These are phyloP conservation scores for Exserohilum turcica DNA, from an alignment of 2,329 filamentous ascomycete genomes.

Conservation along the genomic window DNA sequence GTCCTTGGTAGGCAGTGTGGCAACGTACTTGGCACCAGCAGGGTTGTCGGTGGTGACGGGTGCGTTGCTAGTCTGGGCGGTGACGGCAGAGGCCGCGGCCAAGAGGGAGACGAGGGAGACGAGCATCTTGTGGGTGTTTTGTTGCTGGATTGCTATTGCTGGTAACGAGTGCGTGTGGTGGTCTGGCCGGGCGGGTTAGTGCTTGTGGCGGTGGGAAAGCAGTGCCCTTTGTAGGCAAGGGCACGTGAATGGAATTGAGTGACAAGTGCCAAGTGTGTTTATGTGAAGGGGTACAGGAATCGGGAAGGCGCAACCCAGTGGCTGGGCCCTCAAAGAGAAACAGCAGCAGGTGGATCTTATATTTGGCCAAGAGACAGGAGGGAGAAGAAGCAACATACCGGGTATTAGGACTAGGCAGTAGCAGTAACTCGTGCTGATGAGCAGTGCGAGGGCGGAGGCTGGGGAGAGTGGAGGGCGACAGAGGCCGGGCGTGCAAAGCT, in stretches of 20 bases:
- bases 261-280: conserved; percentile 6
- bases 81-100: conserved; percentile 36
- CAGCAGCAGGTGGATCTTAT: neutral
- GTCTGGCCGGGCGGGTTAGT: conserved; percentile 15
- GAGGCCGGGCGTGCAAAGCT: conserved; percentile 13
- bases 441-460: neutral
- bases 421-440: neutral
- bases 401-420: conserved; percentile 3
- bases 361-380: conserved; percentile 1
- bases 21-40: conserved; percentile 47
- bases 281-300: conserved; percentile 7
- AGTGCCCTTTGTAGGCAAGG: conserved; percentile 3
- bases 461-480: neutral
- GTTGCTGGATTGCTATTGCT: conserved; percentile 9
- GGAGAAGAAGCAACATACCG: conserved; percentile 8
- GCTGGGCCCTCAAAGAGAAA: conserved; percentile 6
- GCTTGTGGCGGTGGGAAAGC: conserved; percentile 7
- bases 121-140: conserved; percentile 39
- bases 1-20: conserved; percentile 42
- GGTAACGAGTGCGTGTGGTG: conserved; percentile 12
- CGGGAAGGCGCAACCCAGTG: conserved; percentile 8
- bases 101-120: conserved; percentile 34
- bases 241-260: conserved; percentile 7
- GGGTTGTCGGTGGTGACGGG: conserved; percentile 47
- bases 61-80: conserved; percentile 41